phyloP scores from a whole-genome alignment of 2,329 filamentous ascomycete species.

The Ophiocordyceps polyrhachis-furcata region DNA sequence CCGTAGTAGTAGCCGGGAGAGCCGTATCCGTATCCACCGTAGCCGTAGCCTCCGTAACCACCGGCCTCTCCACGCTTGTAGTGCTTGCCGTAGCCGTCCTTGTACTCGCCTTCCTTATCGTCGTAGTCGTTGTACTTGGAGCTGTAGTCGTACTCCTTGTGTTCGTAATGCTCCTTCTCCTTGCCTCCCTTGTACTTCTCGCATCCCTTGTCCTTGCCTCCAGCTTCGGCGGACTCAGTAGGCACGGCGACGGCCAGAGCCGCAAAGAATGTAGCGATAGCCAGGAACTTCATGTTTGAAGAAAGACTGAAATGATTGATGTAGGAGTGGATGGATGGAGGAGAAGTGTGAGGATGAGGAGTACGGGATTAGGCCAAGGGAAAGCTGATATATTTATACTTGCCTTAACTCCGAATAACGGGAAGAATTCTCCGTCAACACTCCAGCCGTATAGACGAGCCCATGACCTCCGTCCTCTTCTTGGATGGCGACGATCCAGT shows the following conservation, averaged over 20 bases:
- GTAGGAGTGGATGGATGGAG: not conserved
- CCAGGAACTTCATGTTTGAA: not conserved
- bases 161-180: not conserved
- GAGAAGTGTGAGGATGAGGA: not conserved
- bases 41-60: not conserved
- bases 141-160: not conserved
- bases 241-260: not conserved
- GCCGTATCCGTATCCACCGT: not conserved
- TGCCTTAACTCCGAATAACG: not conserved
- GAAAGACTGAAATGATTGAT: not conserved
- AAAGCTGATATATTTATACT: not conserved
- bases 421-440: not conserved
- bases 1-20: not conserved
- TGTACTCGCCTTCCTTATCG: not conserved
- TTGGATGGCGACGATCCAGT: not conserved
- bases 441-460: not conserved
- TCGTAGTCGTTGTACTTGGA: not conserved
- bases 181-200: not conserved
- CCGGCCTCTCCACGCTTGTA: not conserved
- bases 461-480: not conserved
- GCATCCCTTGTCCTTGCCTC: not conserved
- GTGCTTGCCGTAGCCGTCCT: not conserved
- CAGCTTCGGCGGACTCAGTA: not conserved
- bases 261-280: not conserved
- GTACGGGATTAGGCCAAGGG: not conserved